A percentile compares a stretch with the other conserved stretches of the same genome.
These are phyloP conservation scores for Setomelanomma holmii DNA, from an alignment of 2,329 filamentous ascomycete species.

Conservation along the genomic window DNA sequence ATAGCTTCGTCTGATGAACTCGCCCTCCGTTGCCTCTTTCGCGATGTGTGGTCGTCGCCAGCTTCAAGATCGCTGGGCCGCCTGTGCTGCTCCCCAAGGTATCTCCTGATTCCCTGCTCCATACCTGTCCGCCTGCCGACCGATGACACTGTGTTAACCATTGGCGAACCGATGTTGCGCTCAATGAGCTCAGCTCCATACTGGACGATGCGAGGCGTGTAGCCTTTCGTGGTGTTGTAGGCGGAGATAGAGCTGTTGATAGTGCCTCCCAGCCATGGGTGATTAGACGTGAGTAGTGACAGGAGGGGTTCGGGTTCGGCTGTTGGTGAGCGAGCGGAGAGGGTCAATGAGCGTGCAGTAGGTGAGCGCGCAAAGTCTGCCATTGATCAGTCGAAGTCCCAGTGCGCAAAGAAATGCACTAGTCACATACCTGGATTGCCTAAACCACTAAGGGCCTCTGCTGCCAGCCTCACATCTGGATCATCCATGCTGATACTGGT, in stretches of 20 bases:
- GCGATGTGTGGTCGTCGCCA: constrained; percentile 45
- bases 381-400: constrained; percentile 23
- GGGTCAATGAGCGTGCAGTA: constrained; percentile 37
- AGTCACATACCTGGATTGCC: constrained; percentile 55
- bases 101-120: constrained; percentile 85
- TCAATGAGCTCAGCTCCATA: constrained; percentile 92
- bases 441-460: constrained; percentile 58
- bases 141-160: constrained; percentile 84
- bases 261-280: constrained; percentile 83
- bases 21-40: constrained; percentile 55
- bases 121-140: constrained; percentile 87
- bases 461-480: constrained; percentile 57
- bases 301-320: constrained; percentile 79
- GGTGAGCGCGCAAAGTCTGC: constrained; percentile 54
- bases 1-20: constrained; percentile 48
- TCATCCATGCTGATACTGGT: constrained; percentile 58
- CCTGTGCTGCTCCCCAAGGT: constrained; percentile 66
- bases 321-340: constrained; percentile 45
- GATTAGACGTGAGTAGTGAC: constrained; percentile 84
- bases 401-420: too few species aligned
- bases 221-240: constrained; percentile 87
- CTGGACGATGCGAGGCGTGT: constrained; percentile 83
- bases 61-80: constrained; percentile 60
- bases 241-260: constrained; percentile 85
- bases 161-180: constrained; percentile 79